Percentiles rank a stretch among this genome's conserved stretches.
Evolutionary conservation across 75 land plant genomes (phyloP).

Genomic region (Pinus albicaulis): DNA sequence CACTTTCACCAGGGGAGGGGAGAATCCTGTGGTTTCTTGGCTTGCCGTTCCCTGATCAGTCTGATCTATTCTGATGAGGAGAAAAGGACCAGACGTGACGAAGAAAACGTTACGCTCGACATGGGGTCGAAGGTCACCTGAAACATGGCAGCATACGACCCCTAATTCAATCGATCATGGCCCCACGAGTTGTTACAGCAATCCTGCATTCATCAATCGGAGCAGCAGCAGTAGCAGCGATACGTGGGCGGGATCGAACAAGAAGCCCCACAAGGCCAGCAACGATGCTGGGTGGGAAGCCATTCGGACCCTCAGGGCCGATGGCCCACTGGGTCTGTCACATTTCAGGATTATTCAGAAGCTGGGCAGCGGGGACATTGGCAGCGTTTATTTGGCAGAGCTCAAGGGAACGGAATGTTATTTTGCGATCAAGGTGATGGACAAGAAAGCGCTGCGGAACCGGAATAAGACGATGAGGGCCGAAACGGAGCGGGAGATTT

Average conservation of each 20-base stretch:
- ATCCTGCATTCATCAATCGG: background rate
- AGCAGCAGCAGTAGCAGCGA: constrained; percentile 15
- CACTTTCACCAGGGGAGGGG: too few relatives aligned
- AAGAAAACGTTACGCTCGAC: too few relatives aligned
- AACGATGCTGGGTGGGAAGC: constrained; percentile 10
- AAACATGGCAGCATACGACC: too few relatives aligned
- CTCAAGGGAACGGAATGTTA: constrained; percentile 17
- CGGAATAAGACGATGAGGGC: constrained; percentile 58
- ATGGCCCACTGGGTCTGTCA: constrained; percentile 23
- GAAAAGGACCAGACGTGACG: too few relatives aligned
- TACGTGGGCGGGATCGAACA: background rate
- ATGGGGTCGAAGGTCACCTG: too few relatives aligned
- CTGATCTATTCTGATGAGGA: too few relatives aligned
- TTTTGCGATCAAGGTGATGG: constrained; percentile 82
- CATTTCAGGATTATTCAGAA: constrained; percentile 57
- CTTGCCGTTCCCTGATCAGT: too few relatives aligned
- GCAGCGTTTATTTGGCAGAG: constrained; percentile 71
- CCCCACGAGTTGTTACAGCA: background rate
- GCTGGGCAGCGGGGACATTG: constrained; percentile 81
- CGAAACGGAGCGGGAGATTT: constrained; percentile 61
- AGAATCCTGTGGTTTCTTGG: too few relatives aligned
- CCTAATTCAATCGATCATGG: background rate
- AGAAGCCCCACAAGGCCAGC: background rate
- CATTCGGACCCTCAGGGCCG: constrained; percentile 7
- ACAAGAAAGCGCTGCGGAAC: constrained; percentile 48